Evolutionary conservation across 1,284 basidiomycete species (phyloP), one percentile per base, ranked within the genome.

Genomic region (Phlebopus sp.): DNA sequence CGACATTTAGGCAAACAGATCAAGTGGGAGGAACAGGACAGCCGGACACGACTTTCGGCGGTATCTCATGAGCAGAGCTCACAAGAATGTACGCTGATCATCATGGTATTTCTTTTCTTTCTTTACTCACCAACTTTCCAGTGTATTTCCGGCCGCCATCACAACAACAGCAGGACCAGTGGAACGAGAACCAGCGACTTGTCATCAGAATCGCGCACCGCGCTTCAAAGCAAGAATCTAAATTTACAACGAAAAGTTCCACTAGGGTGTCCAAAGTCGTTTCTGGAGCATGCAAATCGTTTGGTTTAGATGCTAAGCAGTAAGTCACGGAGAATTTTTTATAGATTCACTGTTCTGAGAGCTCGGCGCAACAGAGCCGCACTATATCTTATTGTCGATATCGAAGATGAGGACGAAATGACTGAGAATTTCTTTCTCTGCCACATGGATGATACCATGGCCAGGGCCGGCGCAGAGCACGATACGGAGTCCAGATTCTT

Each of bases 201-300:
- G 51, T 57, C 50, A 66, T 78, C 8, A 61, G 57, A 19, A 68
- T 78, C 13, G 59, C 59, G 27, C 54, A 58, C 47, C 35, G 68
- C 55, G 34, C 69, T 49, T 42, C 60, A 1, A 55, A 60, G 7
- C 63, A 69, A 35, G 58, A 60, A 35, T 69, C 70, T 0, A 70
- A 75, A 32, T 77, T 77, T 54, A 72, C 67, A 44, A 69, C 70
- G 3, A 75, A 75, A 10, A 63, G 66, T 8, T 67, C 68, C n/a
- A 74, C 76, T 43, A 59, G 55, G 7, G 68, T 77, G 3, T 51
- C 54, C 27, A 77, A 76, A 43, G 72, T 77, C 9, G 61, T 77
- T 1, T 42, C 56, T 1, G 68, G 64, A 5, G 74, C 64, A 17
- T 78, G 75, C 56, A 73, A 62, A 46, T 73, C 64, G 13, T 78